phyloP scores from a whole-genome alignment of 169 alveolate genomes.

The Toxoplasma gondii region DNA sequence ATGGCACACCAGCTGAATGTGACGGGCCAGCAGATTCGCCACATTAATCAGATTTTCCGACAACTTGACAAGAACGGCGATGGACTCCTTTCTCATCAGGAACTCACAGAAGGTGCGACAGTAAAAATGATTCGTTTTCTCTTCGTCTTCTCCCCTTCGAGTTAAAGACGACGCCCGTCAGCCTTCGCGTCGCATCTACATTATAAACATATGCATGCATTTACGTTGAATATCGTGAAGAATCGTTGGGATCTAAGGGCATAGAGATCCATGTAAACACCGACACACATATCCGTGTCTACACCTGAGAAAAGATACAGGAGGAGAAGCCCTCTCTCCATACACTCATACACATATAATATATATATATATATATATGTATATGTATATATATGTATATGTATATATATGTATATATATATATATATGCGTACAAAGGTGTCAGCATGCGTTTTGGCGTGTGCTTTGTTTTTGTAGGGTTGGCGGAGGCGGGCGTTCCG shows the following conservation, averaged over 20 bases:
- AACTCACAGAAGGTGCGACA: slow-evolving; percentile 68
- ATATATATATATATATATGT: neutral
- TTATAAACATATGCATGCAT: no score
- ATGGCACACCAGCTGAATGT: slow-evolving; percentile 79
- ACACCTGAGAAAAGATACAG: no score
- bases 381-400: neutral
- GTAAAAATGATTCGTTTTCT: neutral
- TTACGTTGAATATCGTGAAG: no score
- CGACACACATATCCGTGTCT: neutral
- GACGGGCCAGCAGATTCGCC: slow-evolving; percentile 74
- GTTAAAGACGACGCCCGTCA: no score
- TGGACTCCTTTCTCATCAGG: slow-evolving; percentile 74
- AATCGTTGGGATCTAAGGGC: no score
- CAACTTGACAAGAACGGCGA: slow-evolving; percentile 73
- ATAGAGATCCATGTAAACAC: no score
- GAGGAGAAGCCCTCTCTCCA: neutral
- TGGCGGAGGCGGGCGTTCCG: slow-evolving; percentile 74
- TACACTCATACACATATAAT: neutral
- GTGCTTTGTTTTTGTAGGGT: slow-evolving; percentile 36
- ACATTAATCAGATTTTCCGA: slow-evolving; percentile 70
- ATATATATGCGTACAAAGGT: neutral
- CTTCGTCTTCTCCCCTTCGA: no score
- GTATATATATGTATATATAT: neutral
- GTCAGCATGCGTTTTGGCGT: neutral
- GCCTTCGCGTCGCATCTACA: no score